These are phyloP conservation scores for Eutrema heterophyllum DNA, from an alignment of 345 rosid species.

Conservation along the genomic window DNA sequence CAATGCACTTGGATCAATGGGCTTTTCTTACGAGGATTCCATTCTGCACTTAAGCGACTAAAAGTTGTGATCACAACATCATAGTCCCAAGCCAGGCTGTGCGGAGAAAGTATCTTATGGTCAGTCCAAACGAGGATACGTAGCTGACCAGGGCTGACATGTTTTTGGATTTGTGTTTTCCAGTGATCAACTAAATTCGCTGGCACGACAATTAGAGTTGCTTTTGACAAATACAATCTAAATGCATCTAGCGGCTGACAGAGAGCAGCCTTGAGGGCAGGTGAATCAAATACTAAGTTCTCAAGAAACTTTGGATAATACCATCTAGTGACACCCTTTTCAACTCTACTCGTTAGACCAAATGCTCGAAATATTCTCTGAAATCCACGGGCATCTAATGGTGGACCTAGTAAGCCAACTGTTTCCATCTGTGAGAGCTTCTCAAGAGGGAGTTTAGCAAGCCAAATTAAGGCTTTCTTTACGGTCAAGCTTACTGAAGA, in stretches of 20 bases:
- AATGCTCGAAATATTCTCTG: conserved; percentile 72
- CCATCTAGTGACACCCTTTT: conserved; percentile 67
- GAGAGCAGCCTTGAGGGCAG: conserved; percentile 75
- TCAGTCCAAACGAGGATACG: conserved; percentile 74
- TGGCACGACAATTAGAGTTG: conserved; percentile 88
- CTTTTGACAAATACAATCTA: conserved; percentile 83
- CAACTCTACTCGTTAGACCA: conserved; percentile 66
- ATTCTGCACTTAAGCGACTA: conserved; percentile 90
- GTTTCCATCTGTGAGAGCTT: conserved; percentile 83
- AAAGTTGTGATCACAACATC: conserved; percentile 93
- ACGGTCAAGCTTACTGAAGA: conserved; percentile 43
- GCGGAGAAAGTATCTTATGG: conserved; percentile 58
- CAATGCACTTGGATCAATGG: conserved; percentile 93
- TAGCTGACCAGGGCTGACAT: conserved; percentile 72
- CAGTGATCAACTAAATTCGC: conserved; percentile 91
- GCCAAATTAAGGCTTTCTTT: conserved; percentile 76
- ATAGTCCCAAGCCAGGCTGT: conserved; percentile 94
- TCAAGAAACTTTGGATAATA: conserved; percentile 63
- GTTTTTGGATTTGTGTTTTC: conserved; percentile 81
- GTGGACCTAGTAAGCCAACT: conserved; percentile 66
- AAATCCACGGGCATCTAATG: conserved; percentile 41
- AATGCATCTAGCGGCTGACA: conserved; percentile 66
- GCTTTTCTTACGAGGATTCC: conserved; percentile 76
- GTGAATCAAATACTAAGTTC: conserved; percentile 80
- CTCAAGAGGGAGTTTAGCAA: conserved; percentile 61